Conservation (phyloP, 2,329 filamentous ascomycete genomes). For the Aspergillus novofumigatus region DNA sequence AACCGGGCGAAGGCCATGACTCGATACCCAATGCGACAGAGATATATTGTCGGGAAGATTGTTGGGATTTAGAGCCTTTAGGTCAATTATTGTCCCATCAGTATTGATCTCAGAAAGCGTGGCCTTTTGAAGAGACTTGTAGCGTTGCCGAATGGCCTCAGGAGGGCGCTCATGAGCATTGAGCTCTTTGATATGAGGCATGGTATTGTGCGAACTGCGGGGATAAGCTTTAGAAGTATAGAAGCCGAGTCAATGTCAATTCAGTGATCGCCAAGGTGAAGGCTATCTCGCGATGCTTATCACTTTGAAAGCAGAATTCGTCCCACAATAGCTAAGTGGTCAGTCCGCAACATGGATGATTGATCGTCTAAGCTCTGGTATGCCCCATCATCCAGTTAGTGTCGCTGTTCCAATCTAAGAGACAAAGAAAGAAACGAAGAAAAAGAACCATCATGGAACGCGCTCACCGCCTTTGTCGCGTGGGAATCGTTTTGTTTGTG, state of each 20-base stretch:
- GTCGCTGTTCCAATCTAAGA: not conserved
- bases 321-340: not conserved
- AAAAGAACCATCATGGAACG: constrained; percentile 7
- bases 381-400: not conserved
- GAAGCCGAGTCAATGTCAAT: not conserved
- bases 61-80: constrained; percentile 38
- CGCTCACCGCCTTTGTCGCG: constrained; percentile 31
- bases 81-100: constrained; percentile 56
- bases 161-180: constrained; percentile 79
- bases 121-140: constrained; percentile 69
- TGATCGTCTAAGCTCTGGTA: not conserved
- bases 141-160: constrained; percentile 62
- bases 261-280: not conserved
- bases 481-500: constrained; percentile 38
- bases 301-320: not conserved
- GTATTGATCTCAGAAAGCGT: constrained; percentile 49
- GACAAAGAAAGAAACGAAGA: not conserved
- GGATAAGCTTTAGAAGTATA: not conserved
- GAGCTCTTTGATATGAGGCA: constrained; percentile 43
- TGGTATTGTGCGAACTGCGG: constrained; percentile 8
- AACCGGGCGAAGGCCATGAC: constrained; percentile 24
- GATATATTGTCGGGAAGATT: constrained; percentile 23
- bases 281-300: not conserved
- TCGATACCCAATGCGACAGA: constrained; percentile 27
- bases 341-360: not conserved